Conservation (phyloP, 371 early-diverging fungal species). For the Mortierella sp. region DNA sequence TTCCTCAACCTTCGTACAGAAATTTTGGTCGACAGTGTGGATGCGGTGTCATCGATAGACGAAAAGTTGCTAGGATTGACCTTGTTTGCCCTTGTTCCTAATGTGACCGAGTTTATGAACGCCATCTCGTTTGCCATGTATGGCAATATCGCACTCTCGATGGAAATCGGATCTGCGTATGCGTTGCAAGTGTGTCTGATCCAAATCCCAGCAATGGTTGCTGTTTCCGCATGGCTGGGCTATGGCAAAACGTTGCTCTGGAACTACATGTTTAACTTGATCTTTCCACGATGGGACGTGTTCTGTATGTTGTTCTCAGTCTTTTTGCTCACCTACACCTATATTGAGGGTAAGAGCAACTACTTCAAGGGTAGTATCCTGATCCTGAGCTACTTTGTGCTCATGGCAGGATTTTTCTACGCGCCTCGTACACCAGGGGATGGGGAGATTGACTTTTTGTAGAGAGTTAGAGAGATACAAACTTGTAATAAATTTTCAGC, state of each 20-base stretch:
- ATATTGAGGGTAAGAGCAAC: conserved; percentile 94
- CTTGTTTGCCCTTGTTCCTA: conserved; percentile 96
- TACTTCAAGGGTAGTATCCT: conserved; percentile 96
- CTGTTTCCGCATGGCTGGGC: conserved; percentile 81
- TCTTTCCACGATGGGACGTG: conserved; percentile 95
- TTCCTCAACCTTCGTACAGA: conserved; percentile 55
- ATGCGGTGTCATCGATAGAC: conserved; percentile 79
- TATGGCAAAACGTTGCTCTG: conserved; percentile 53
- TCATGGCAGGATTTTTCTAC: conserved; percentile 85
- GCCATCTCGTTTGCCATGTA: conserved; percentile 95
- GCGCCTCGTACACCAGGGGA: conserved; percentile 64
- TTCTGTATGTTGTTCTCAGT: conserved; percentile 88
- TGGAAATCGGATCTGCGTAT: conserved; percentile 98
- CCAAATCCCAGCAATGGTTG: conserved; percentile 94
- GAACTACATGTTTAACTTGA: conserved; percentile 73
- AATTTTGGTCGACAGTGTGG: conserved; percentile 83
- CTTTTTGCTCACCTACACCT: conserved; percentile 88
- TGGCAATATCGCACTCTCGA: conserved; percentile 93
- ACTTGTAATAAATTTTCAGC: not conserved
- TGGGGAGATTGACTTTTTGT: conserved; percentile 36
- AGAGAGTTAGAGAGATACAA: not conserved
- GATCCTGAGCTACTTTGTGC: conserved; percentile 85
- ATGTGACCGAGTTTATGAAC: conserved; percentile 97
- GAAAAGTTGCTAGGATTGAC: conserved; percentile 95
- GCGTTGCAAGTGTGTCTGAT: conserved; percentile 94